phyloP scores from a whole-genome alignment of 345 rosid genomes.

The Lepidium didymum region DNA sequence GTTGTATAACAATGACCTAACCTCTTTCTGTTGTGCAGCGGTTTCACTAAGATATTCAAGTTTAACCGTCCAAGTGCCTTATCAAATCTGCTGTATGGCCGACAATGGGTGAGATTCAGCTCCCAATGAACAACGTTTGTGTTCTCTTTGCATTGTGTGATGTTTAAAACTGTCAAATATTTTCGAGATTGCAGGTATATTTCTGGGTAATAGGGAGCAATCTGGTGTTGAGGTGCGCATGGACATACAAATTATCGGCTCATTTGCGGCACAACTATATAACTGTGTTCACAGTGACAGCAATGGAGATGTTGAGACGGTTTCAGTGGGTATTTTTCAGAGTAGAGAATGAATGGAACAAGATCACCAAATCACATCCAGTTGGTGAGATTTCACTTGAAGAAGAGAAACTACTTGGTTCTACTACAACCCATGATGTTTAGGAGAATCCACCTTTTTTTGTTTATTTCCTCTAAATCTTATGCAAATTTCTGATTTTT shows the following conservation, averaged over 20 bases:
- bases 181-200: slow-evolving; percentile 49
- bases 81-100: slow-evolving; percentile 57
- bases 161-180: neutral
- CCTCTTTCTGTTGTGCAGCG: slow-evolving; percentile 34
- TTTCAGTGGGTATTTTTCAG: slow-evolving; percentile 95
- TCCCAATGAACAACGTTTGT: neutral
- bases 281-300: slow-evolving; percentile 53
- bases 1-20: neutral
- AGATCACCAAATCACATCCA: slow-evolving; percentile 67
- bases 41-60: slow-evolving; percentile 84
- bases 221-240: slow-evolving; percentile 76
- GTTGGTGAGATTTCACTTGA: slow-evolving; percentile 49
- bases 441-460: slow-evolving; percentile 31
- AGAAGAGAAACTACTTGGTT: slow-evolving; percentile 60
- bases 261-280: slow-evolving; percentile 91
- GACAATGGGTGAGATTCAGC: slow-evolving; percentile 65
- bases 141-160: neutral
- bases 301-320: slow-evolving; percentile 76
- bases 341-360: slow-evolving; percentile 97
- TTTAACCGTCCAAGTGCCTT: slow-evolving; percentile 55
- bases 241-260: slow-evolving; percentile 96
- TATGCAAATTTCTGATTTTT: neutral
- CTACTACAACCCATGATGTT: slow-evolving; percentile 54
- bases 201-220: slow-evolving; percentile 94
- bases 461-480: slow-evolving; percentile 11